A percentile compares a stretch with the other conserved stretches of the same genome.
Conservation (phyloP, 306 rosid genomes). For the Citrullus colocynthis region DNA sequence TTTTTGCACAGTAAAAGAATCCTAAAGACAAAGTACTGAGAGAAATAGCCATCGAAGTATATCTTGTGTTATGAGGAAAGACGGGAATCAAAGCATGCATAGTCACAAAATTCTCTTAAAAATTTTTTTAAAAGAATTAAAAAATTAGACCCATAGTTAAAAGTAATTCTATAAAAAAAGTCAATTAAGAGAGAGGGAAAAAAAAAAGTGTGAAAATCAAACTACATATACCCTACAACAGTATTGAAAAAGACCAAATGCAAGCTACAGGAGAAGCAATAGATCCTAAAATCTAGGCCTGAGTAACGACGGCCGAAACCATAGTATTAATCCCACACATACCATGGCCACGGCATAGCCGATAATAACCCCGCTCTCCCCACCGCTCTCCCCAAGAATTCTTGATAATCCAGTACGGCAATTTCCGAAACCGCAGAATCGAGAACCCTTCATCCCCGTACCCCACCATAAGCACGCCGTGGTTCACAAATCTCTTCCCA, state of each 20-base stretch:
- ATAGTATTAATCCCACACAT: constrained; percentile 80
- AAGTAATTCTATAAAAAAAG: no score
- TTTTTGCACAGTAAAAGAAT: no score
- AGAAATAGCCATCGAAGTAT: no score
- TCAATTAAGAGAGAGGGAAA: no score
- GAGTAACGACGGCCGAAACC: constrained; percentile 66
- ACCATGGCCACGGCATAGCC: constrained; percentile 51
- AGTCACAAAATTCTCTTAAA: no score
- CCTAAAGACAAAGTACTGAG: no score
- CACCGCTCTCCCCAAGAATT: constrained; percentile 75
- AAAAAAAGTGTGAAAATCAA: no score
- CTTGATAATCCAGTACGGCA: constrained; percentile 76
- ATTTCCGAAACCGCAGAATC: constrained; percentile 40
- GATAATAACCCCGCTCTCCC: constrained; percentile 68
- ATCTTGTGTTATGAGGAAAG: no score
- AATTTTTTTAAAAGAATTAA: no score
- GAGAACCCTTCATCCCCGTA: constrained; percentile 63
- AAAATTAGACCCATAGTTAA: no score
- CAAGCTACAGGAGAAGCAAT: no score
- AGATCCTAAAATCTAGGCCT: neutral
- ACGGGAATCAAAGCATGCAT: no score
- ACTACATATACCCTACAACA: neutral
- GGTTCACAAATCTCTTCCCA: constrained; percentile 47
- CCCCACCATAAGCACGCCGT: constrained; percentile 74
- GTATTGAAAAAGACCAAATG: neutral